These are phyloP conservation scores for Ceratobasidium sp. DNA, from an alignment of 1,284 basidiomycete genomes.

Conservation along the genomic window DNA sequence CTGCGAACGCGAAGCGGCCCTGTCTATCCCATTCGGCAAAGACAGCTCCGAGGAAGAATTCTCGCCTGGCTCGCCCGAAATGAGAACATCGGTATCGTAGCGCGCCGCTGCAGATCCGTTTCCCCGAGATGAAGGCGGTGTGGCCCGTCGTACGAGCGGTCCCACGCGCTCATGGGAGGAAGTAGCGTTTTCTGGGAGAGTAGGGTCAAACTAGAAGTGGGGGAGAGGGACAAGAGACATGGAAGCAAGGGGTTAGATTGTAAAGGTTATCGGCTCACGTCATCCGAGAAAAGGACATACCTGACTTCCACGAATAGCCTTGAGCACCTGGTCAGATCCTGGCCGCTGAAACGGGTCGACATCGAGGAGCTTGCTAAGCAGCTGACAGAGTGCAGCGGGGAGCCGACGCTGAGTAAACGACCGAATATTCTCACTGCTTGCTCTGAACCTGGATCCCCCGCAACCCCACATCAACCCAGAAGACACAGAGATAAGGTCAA, in stretches of 20 bases:
- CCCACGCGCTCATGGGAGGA: slow-evolving; percentile 18
- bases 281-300: slow-evolving; percentile 10
- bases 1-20: slow-evolving; percentile 11
- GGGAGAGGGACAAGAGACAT: neutral
- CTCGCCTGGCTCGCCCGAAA: neutral
- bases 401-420: slow-evolving; percentile 34
- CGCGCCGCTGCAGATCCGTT: slow-evolving; percentile 14
- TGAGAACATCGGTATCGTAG: slow-evolving; percentile 15
- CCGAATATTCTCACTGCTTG: slow-evolving; percentile 32
- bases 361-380: slow-evolving; percentile 41
- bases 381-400: slow-evolving; percentile 34
- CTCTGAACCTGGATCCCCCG: slow-evolving; percentile 36
- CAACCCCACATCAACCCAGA: neutral
- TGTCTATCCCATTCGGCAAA: neutral
- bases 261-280: slow-evolving; percentile 24
- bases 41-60: slow-evolving; percentile 23
- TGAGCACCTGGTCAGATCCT: slow-evolving; percentile 38
- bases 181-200: neutral
- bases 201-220: slow-evolving; percentile 26
- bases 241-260: slow-evolving; percentile 1
- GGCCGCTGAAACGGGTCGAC: slow-evolving; percentile 33
- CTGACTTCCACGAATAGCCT: slow-evolving; percentile 35
- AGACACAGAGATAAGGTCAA: neutral
- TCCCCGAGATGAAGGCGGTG: slow-evolving; percentile 31
- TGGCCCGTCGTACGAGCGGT: slow-evolving; percentile 30